Conservation (phyloP, 2,329 filamentous ascomycete species). For the Fusarium globosum region DNA sequence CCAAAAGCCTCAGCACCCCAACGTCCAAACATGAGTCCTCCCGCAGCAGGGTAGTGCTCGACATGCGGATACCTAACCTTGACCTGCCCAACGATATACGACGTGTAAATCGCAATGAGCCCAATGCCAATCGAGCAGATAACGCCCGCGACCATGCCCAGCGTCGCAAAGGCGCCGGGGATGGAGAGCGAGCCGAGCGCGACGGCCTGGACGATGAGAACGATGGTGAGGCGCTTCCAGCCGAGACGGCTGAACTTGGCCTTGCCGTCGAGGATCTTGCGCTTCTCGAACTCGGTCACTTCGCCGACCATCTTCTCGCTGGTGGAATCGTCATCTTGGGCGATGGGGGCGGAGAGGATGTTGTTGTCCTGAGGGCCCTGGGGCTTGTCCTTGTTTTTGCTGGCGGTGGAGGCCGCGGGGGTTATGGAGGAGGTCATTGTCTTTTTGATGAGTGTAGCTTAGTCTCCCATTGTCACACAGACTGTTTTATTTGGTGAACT, state of each 20-base stretch:
- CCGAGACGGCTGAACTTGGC: slow-evolving; percentile 41
- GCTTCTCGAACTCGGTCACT: slow-evolving; percentile 41
- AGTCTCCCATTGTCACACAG: slow-evolving; percentile 41
- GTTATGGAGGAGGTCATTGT: slow-evolving; percentile 35
- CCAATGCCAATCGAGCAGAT: slow-evolving; percentile 51
- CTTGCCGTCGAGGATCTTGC: slow-evolving; percentile 39
- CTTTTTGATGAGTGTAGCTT: slow-evolving; percentile 1
- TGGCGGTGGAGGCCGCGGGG: slow-evolving; percentile 31
- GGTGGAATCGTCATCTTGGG: slow-evolving; percentile 26
- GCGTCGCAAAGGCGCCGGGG: slow-evolving; percentile 39
- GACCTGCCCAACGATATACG: slow-evolving; percentile 54
- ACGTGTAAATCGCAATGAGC: slow-evolving; percentile 55
- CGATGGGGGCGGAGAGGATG: slow-evolving; percentile 11
- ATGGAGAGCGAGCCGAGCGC: slow-evolving; percentile 42
- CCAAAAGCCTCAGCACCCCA: slow-evolving; percentile 69
- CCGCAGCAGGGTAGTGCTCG: slow-evolving; percentile 72
- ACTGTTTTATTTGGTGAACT: slow-evolving; percentile 11
- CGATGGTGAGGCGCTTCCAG: slow-evolving; percentile 43
- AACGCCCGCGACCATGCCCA: slow-evolving; percentile 51
- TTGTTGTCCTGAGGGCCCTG: slow-evolving; percentile 14
- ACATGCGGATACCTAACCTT: slow-evolving; percentile 63
- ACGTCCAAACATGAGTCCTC: slow-evolving; percentile 66
- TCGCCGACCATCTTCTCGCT: slow-evolving; percentile 42
- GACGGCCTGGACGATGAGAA: slow-evolving; percentile 42
- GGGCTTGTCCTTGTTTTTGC: slow-evolving; percentile 20